Percentiles rank a stretch among this genome's conserved stretches.
Evolutionary conservation across 164 flowering plant genomes (phyloP).

Genomic region (Brasenia schreberi): DNA sequence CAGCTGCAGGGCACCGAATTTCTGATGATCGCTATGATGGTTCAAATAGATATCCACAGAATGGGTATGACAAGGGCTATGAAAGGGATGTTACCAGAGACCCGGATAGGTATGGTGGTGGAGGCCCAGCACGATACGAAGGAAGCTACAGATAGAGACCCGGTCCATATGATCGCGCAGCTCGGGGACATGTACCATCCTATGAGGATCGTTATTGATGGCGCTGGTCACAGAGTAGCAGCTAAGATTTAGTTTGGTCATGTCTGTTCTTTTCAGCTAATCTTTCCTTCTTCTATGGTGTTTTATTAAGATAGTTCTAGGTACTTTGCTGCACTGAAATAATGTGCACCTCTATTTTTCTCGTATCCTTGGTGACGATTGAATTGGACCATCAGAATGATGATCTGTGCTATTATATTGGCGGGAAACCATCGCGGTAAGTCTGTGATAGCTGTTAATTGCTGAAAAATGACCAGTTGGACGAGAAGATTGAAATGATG

Average conservation of each 20-base stretch:
- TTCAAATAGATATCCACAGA: conserved; percentile 47
- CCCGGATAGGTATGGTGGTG: conserved; percentile 42
- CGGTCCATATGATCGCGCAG: conserved; percentile 71
- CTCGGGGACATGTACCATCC: conserved; percentile 52
- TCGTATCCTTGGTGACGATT: too few species aligned
- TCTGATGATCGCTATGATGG: conserved; percentile 32
- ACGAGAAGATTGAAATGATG: too few species aligned
- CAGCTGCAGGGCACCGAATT: conserved; percentile 36
- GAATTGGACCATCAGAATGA: too few species aligned
- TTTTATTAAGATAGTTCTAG: too few species aligned
- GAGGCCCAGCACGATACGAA: conserved; percentile 57
- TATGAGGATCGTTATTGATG: conserved; percentile 51
- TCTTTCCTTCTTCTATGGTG: too few species aligned
- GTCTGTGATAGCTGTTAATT: too few species aligned
- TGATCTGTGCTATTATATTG: too few species aligned
- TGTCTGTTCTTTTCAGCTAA: neutral
- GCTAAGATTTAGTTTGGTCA: too few species aligned
- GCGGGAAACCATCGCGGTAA: too few species aligned
- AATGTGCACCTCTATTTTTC: too few species aligned
- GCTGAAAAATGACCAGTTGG: too few species aligned
- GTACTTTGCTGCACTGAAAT: too few species aligned
- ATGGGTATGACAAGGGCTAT: conserved; percentile 45
- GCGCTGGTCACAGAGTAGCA: neutral
- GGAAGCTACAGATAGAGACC: conserved; percentile 59
- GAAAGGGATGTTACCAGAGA: conserved; percentile 51